phyloP scores from a whole-genome alignment of 129 eudicot species.

The Apium graveolens region DNA sequence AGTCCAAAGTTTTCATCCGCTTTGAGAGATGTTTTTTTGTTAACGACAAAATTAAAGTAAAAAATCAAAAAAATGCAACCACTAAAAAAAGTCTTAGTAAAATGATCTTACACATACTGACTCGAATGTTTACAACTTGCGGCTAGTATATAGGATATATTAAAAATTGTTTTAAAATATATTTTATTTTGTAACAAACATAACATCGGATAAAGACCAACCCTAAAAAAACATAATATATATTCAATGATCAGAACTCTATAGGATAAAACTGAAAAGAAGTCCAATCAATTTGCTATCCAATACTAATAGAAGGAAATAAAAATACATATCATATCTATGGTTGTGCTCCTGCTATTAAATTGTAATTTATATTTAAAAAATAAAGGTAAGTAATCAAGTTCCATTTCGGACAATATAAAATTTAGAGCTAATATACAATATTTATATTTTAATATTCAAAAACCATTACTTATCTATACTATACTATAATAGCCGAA shows the following conservation, averaged over 20 bases:
- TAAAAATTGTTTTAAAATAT: conserved; percentile 79
- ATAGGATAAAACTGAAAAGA: neutral
- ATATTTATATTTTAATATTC: too few species aligned
- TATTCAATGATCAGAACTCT: neutral
- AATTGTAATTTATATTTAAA: too few species aligned
- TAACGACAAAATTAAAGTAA: conserved; percentile 33
- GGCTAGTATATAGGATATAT: conserved; percentile 64
- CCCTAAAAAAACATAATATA: conserved; percentile 41
- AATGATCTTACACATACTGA: neutral
- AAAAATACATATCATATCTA: too few species aligned
- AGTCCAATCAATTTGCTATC: too few species aligned
- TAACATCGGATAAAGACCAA: conserved; percentile 74
- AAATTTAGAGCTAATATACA: too few species aligned
- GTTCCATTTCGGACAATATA: too few species aligned
- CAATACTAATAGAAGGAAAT: too few species aligned
- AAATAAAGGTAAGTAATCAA: too few species aligned
- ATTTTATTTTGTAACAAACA: conserved; percentile 86
- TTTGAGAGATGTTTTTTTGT: conserved; percentile 74
- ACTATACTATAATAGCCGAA: too few species aligned
- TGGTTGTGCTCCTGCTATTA: too few species aligned
- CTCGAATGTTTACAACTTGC: conserved; percentile 35
- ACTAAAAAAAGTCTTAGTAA: neutral
- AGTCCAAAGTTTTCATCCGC: conserved; percentile 73
- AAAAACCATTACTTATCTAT: too few species aligned
- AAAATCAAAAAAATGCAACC: conserved; percentile 8